Base-by-base conservation (phyloP, 164 flowering plant species). In the Warburgia ugandensis region DNA sequence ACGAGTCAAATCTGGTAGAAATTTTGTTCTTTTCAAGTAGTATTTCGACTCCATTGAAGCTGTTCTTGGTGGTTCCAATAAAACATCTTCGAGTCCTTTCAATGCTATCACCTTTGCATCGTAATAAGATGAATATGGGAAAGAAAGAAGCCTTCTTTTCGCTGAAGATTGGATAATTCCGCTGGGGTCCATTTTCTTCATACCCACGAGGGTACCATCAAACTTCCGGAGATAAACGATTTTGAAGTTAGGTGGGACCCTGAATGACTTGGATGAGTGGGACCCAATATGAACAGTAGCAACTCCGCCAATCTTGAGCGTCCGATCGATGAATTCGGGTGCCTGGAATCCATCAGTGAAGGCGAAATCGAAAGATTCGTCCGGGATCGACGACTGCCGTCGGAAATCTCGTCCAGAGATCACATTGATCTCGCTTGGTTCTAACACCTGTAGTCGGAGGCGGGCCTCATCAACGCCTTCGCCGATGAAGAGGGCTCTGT, bases 51-150 rank as follows among this genome's bases (percentile, higher is more conserved):
- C 71, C 12, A 52, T 42, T 6, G 74, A 66, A 13, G 78, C 49
- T 1, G 55, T 52, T 28, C 82, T 50, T 6, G 90, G 97, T 5
- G 97, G 94, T 42, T 90, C 97, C 0, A 90, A 77, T 8, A 78
- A 77, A 3, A 71, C 88, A 14, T 77, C 94, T 53, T 86, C 97
- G 0, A 90, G 77, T 0, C 71, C 68, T 23, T 59, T 45, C 59
- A 86, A 55, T 2, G 85, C 91, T 0, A 65, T 80, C 52, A 65
- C 78, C 65, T 67, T 80, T 1, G 73, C 76, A 35, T 74, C 82
- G 1, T 67, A 37, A 3, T 56, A 2, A 35, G 3, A 5, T 35
- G n/a, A 35, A 35, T 10, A 35, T 2, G n/a, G 1, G 11, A 5
- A 2, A 35, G 5, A 35, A 35, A 35, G 1, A 35, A 2, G 2